Percentiles rank a stretch among this genome's conserved stretches.
Evolutionary conservation across 176 grass and related monocot genomes (phyloP).

Genomic region (Chrysopogon serrulatus): DNA sequence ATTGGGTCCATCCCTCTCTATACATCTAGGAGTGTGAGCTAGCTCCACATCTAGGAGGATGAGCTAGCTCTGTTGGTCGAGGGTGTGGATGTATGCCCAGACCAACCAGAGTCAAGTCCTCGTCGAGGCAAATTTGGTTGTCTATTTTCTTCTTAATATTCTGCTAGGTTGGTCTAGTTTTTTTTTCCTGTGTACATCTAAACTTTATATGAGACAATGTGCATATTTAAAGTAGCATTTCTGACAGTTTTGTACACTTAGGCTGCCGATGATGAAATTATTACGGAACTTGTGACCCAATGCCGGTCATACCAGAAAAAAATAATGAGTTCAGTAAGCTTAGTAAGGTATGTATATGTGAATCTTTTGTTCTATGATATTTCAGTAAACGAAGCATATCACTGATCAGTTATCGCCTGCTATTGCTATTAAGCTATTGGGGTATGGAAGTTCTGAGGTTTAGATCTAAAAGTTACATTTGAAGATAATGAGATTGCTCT

Average conservation of each 20-base stretch:
- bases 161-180: not conserved
- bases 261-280: constrained; percentile 84
- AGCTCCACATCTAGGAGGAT: not conserved
- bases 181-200: not conserved
- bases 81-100: not conserved
- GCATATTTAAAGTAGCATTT: not conserved
- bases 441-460: not conserved
- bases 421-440: not conserved
- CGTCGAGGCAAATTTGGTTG: not conserved
- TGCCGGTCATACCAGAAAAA: constrained; percentile 68
- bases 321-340: constrained; percentile 53
- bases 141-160: not conserved
- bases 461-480: not conserved
- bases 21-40: too few species aligned
- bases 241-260: constrained; percentile 3
- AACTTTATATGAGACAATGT: not conserved
- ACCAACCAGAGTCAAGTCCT: not conserved
- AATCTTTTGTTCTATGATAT: constrained; percentile 13
- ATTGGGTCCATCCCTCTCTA: too few species aligned
- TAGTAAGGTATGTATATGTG: constrained; percentile 45
- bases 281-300: constrained; percentile 65
- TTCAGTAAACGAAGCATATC: not conserved
- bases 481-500: not conserved
- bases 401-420: not conserved
- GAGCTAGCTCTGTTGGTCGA: not conserved